phyloP scores from a whole-genome alignment of 148 eudicot species.

The Cornus kousa region DNA sequence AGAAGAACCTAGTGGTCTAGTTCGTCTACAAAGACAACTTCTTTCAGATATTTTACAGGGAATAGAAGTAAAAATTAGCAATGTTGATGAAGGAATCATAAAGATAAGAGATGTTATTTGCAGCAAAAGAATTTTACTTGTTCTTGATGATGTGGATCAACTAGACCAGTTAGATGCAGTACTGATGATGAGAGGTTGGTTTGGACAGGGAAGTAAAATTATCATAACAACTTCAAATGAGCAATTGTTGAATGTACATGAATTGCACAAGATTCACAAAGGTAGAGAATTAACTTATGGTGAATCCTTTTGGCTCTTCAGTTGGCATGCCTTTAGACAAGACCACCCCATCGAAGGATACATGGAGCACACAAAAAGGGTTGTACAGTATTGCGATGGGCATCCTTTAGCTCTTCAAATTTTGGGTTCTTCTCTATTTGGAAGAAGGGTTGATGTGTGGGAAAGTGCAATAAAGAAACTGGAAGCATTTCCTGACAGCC shows the following conservation, averaged over 20 bases:
- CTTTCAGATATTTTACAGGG: constrained; percentile 3
- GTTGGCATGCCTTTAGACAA: constrained; percentile 3
- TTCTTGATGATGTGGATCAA: constrained; percentile 2
- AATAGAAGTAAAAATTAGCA: neutral
- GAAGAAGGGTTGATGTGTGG: constrained; percentile 5
- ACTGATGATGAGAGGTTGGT: constrained; percentile 6
- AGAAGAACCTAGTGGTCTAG: neutral
- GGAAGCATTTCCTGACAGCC: neutral
- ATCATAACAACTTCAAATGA: neutral
- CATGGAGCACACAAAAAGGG: neutral
- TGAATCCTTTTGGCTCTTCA: neutral
- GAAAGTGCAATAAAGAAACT: constrained; percentile 6
- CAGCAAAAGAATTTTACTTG: no score
- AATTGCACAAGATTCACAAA: no score
- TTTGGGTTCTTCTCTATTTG: constrained; percentile 14
- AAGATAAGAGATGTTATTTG: neutral
- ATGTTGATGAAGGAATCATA: constrained; percentile 8
- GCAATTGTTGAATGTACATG: no score
- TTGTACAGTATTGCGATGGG: neutral
- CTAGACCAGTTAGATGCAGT: neutral
- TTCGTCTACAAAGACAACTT: constrained; percentile 10
- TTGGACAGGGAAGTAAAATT: constrained; percentile 7
- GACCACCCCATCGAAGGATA: neutral
- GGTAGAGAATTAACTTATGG: neutral
- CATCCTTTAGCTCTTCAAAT: constrained; percentile 19